Evolutionary conservation across 805 yeast genomes (phyloP), one percentile per base, ranked within the genome.

Genomic region (Cyberlindnera mississippiensis): DNA sequence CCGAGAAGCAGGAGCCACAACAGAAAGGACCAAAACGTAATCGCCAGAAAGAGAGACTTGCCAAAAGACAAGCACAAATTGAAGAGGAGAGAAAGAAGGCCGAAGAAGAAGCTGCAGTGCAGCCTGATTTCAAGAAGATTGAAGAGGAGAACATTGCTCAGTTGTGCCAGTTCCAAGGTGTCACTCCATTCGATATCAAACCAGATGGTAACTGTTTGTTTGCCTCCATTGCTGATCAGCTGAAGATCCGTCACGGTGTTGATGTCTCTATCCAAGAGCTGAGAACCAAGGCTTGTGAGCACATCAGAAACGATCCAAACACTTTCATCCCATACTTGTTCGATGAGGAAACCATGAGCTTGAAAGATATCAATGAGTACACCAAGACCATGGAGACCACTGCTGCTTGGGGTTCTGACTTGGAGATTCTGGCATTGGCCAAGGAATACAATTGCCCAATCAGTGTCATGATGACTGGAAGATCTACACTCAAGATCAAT

Each of bases 161-260:
- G 28, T 56, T 82, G 20, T 76, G 93, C 46, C 51, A 57, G 2
- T 41, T 72, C 19, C 67, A 72, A 26, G 64, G 71, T 4, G 64
- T 87, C n/a, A 56, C 49, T 16, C 80, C 82, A 49, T 63, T 71
- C 46, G 95, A 89, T 50, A 85, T 89, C 35, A 68, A 73, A 45
- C 96, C 98, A 0, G 98, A 91, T 61, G 99, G 98, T 0, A 91
- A 91, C 61, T 93, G 99, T 69, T 66, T 91, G 26, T 93, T 88
- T 68, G 85, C 91, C 4, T 82, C 96, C 0, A 73, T 91, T 15
- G 69, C 81, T 17, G 96, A 91, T 59, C 98, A 91, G 57, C 63
- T 91, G 47, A 50, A 57, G 35, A 43, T 55, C 4, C 74, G 95
- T 17, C 86, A 76, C 24, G 63, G 56, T 3, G 49, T 57, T 30